A percentile compares a stretch with the other conserved stretches of the same genome.
These are phyloP conservation scores for Solanum megistacrolobum DNA, from an alignment of 257 asterid genomes.

Conservation along the genomic window DNA sequence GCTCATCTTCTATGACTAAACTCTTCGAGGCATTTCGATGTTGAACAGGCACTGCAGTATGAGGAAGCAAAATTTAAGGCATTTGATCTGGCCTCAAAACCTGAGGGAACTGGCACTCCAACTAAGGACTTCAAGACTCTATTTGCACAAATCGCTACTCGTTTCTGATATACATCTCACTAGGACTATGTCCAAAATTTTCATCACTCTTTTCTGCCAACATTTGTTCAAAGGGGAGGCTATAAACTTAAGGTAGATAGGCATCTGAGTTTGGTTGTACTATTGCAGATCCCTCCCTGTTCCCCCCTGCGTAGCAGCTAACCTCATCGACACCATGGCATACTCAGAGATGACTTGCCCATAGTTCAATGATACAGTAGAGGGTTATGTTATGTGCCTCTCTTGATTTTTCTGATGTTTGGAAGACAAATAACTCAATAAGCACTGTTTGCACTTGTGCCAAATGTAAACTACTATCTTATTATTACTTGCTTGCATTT, in stretches of 20 bases:
- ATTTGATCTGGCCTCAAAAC: conserved; percentile 80
- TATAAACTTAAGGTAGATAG: neutral
- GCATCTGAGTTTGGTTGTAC: neutral
- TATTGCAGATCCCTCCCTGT: neutral
- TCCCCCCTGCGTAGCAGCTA: neutral
- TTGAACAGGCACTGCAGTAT: conserved; percentile 56
- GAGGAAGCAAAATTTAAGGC: conserved; percentile 87
- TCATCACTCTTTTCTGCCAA: neutral
- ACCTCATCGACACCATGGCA: neutral
- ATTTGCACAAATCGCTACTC: conserved; percentile 53
- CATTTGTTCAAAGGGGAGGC: neutral
- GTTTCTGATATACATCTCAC: conserved; percentile 35
- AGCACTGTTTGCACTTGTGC: neutral
- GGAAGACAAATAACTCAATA: neutral
- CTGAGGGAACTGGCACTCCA: conserved; percentile 76
- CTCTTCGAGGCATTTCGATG: neutral
- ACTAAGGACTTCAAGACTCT: conserved; percentile 82
- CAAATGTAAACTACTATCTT: neutral
- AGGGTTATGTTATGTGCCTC: neutral
- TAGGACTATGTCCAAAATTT: neutral
- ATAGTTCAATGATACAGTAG: neutral
- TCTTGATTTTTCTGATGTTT: neutral
- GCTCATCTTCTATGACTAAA: neutral
- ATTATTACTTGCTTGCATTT: neutral
- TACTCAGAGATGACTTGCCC: neutral